Conservation (phyloP, 768 basidiomycete genomes). For the Trametes cinnabarina region DNA sequence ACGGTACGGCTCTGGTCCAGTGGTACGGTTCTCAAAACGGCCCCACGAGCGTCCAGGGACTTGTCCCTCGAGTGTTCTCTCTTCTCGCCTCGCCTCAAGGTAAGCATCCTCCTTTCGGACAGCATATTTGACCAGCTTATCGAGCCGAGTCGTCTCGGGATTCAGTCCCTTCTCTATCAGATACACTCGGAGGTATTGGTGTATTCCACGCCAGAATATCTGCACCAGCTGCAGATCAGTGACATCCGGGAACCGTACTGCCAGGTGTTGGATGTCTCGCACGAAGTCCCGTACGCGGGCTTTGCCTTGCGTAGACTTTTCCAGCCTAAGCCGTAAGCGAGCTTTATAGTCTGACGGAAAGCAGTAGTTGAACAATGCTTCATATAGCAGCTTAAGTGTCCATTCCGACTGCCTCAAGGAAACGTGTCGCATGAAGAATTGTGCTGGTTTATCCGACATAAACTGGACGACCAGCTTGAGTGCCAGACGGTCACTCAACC, state of each 20-base stretch:
- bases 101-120: background rate
- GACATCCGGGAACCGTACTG: slow-evolving; percentile 16
- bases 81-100: background rate
- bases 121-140: background rate
- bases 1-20: background rate
- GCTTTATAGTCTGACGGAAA: slow-evolving; percentile 17
- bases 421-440: slow-evolving; percentile 27
- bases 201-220: slow-evolving; percentile 15
- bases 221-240: slow-evolving; percentile 9
- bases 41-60: background rate
- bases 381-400: slow-evolving; percentile 13
- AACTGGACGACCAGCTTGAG: slow-evolving; percentile 20
- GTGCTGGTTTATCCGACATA: slow-evolving; percentile 11
- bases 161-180: background rate
- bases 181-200: slow-evolving; percentile 4
- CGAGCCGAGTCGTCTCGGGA: background rate
- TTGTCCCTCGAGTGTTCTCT: background rate
- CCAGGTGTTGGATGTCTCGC: slow-evolving; percentile 23
- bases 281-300: slow-evolving; percentile 18
- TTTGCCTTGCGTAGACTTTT: slow-evolving; percentile 1
- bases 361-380: slow-evolving; percentile 18
- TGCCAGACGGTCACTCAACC: background rate
- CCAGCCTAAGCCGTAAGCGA: background rate
- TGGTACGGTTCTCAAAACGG: background rate
- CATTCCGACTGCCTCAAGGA: slow-evolving; percentile 10